These are phyloP conservation scores for Wickerhamomyces xylosicus DNA, from an alignment of 805 yeast genomes.

Conservation along the genomic window DNA sequence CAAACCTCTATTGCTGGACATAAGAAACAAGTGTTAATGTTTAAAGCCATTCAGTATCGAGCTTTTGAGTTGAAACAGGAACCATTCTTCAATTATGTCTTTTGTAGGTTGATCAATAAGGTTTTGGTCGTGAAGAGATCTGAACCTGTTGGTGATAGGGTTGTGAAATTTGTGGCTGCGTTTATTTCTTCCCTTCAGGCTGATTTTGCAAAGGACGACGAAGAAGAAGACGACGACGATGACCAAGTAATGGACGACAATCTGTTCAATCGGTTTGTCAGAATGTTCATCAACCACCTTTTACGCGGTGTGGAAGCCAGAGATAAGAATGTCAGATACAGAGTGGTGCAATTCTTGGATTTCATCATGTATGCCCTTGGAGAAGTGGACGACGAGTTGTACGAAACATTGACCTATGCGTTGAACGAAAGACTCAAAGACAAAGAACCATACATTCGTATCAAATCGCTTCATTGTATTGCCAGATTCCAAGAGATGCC, in stretches of 20 bases:
- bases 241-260: slow-evolving; percentile 29
- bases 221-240: slow-evolving; percentile 15
- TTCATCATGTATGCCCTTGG: slow-evolving; percentile 61
- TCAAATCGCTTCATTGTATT: slow-evolving; percentile 75
- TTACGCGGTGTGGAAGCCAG: slow-evolving; percentile 72
- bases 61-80: slow-evolving; percentile 42
- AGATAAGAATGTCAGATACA: slow-evolving; percentile 66
- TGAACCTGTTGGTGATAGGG: slow-evolving; percentile 64
- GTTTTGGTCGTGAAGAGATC: slow-evolving; percentile 59
- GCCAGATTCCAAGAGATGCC: slow-evolving; percentile 59
- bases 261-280: slow-evolving; percentile 42
- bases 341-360: slow-evolving; percentile 70
- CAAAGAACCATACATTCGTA: slow-evolving; percentile 67
- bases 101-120: slow-evolving; percentile 53
- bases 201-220: slow-evolving; percentile 16
- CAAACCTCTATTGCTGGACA: slow-evolving; percentile 70
- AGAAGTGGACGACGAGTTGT: slow-evolving; percentile 66
- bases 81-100: slow-evolving; percentile 48
- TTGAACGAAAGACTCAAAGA: slow-evolving; percentile 58
- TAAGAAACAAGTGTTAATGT: slow-evolving; percentile 54
- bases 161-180: slow-evolving; percentile 56
- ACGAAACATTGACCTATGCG: slow-evolving; percentile 49
- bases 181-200: slow-evolving; percentile 39
- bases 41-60: slow-evolving; percentile 47
- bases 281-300: slow-evolving; percentile 51